These are phyloP conservation scores for Tricholoma sp. DNA, from an alignment of 768 basidiomycete genomes.

Conservation along the genomic window DNA sequence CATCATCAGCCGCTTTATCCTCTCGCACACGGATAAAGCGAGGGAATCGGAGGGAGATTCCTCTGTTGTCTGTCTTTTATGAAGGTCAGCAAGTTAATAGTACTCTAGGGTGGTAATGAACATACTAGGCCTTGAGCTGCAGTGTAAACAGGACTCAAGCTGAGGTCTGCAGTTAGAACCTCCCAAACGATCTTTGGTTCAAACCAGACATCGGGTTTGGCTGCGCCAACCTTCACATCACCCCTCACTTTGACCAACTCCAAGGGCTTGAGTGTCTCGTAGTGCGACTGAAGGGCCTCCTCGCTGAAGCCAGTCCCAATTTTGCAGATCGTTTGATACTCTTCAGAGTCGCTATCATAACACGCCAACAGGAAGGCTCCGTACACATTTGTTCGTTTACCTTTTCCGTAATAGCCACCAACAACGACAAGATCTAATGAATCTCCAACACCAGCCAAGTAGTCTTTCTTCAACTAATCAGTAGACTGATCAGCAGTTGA, in stretches of 20 bases:
- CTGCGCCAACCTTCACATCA: constrained; percentile 85
- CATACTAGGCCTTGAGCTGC: constrained; percentile 87
- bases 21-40: constrained; percentile 90
- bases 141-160: constrained; percentile 94
- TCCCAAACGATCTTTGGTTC: constrained; percentile 98
- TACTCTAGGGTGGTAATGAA: constrained; percentile 9
- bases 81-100: constrained; percentile 5
- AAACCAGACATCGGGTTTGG: constrained; percentile 97
- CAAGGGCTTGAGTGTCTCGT: constrained; percentile 75
- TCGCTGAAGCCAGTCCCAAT: constrained; percentile 99
- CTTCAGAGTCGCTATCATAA: constrained; percentile 91
- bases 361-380: constrained; percentile 98
- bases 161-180: constrained; percentile 94
- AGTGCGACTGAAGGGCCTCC: constrained; percentile 77
- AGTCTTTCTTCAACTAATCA: constrained; percentile 93
- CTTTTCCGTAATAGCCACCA: constrained; percentile 95
- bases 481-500: constrained; percentile 1
- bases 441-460: constrained; percentile 93
- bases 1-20: constrained; percentile 90
- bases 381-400: constrained; percentile 95
- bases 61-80: constrained; percentile 74
- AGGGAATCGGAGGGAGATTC: constrained; percentile 95
- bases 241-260: constrained; percentile 66
- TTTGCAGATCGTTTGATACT: constrained; percentile 97
- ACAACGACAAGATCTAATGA: constrained; percentile 98